Evolutionary conservation across 2,329 filamentous ascomycete genomes (phyloP).

Genomic region (Colletotrichum ledebouriae): DNA sequence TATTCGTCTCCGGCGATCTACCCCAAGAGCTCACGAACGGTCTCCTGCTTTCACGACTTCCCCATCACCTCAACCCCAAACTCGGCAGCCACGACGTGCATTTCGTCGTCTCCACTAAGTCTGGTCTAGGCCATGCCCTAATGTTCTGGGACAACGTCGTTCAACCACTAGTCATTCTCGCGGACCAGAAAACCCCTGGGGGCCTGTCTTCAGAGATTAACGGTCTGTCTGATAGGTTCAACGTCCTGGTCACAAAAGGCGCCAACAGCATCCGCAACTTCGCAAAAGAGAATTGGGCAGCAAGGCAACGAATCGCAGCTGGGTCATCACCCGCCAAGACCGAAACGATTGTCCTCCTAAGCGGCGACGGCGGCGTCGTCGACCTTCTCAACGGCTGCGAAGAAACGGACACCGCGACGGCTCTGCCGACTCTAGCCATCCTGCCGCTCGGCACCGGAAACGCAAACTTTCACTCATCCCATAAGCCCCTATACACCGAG

Average conservation of each 20-base stretch:
- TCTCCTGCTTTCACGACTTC: conserved; percentile 55
- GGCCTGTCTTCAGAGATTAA: conserved; percentile 19
- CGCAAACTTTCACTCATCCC: conserved; percentile 72
- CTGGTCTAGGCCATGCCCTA: conserved; percentile 71
- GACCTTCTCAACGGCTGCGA: conserved; percentile 80
- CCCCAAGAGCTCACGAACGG: conserved; percentile 53
- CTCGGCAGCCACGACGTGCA: conserved; percentile 57
- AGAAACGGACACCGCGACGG: conserved; percentile 38
- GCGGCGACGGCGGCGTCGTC: conserved; percentile 88
- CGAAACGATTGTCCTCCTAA: conserved; percentile 80
- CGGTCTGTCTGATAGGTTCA: conserved; percentile 54
- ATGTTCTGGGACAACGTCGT: conserved; percentile 69
- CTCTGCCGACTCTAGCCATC: conserved; percentile 62
- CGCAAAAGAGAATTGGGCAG: conserved; percentile 57
- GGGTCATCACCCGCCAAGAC: conserved; percentile 30
- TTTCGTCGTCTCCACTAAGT: conserved; percentile 76
- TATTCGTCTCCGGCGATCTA: conserved; percentile 49
- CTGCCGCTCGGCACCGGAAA: conserved; percentile 76
- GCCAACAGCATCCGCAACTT: conserved; percentile 75
- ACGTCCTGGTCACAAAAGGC: conserved; percentile 73
- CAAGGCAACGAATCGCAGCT: conserved; percentile 47
- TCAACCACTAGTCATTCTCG: conserved; percentile 66
- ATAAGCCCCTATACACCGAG: conserved; percentile 67
- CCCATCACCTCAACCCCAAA: conserved; percentile 51
- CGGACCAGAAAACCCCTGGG: conserved; percentile 31